These are phyloP conservation scores for Neoarthrinium moseri DNA, from an alignment of 2,329 filamentous ascomycete species.

Conservation along the genomic window DNA sequence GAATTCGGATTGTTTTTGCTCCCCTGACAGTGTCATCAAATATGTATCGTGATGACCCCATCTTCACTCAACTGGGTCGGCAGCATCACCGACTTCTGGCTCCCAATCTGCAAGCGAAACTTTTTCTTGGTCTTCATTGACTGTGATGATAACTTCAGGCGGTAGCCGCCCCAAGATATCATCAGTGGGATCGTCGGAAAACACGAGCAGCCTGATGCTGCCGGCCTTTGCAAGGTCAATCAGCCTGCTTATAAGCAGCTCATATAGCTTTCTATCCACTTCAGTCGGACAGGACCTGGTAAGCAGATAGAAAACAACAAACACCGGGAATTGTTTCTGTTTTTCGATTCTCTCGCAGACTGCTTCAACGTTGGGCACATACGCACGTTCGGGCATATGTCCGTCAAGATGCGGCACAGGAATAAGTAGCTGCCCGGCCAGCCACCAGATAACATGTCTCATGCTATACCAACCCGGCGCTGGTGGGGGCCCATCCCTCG, in stretches of 20 bases:
- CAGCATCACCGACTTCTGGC: background rate
- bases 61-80: background rate
- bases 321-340: background rate
- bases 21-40: no score
- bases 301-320: background rate
- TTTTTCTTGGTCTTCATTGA: background rate
- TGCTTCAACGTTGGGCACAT: background rate
- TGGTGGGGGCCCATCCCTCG: background rate
- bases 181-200: background rate
- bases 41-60: no score
- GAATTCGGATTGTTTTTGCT: no score
- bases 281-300: background rate
- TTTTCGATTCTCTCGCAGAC: background rate
- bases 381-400: constrained; percentile 1
- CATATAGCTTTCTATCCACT: background rate
- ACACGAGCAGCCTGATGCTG: background rate
- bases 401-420: background rate
- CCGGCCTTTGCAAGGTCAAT: background rate
- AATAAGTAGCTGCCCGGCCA: background rate
- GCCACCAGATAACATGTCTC: constrained; percentile 2
- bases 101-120: background rate
- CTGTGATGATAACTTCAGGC: background rate
- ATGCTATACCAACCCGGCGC: constrained; percentile 2
- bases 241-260: background rate
- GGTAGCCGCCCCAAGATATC: background rate